A percentile compares a stretch with the other conserved stretches of the same genome.
phyloP scores from a whole-genome alignment of 768 basidiomycete species.

The Rhizopogon roseolus region DNA sequence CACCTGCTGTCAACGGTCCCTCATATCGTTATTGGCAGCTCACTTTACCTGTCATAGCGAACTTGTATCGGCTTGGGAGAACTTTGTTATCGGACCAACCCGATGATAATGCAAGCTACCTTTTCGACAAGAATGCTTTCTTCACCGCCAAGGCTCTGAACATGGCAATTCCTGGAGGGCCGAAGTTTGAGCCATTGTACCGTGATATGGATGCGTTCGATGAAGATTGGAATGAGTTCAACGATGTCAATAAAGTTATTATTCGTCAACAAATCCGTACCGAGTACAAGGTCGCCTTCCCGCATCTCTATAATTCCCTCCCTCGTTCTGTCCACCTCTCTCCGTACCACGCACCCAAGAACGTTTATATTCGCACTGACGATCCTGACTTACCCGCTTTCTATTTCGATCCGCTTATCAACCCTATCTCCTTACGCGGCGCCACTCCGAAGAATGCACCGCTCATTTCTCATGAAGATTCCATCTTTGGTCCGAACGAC shows the following conservation, averaged over 20 bases:
- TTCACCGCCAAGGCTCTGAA: constrained; percentile 98
- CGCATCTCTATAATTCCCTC: constrained; percentile 96
- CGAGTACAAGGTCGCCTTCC: constrained; percentile 99
- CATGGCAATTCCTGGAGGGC: constrained; percentile 96
- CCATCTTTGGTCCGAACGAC: constrained; percentile 85
- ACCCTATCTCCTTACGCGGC: constrained; percentile 92
- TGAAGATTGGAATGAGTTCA: constrained; percentile 99
- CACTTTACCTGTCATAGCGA: constrained; percentile 92
- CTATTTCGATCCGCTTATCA: constrained; percentile 98
- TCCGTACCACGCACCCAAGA: constrained; percentile 91
- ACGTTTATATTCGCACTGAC: constrained; percentile 98
- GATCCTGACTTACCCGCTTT: constrained; percentile 99
- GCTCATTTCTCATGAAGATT: constrained; percentile 83
- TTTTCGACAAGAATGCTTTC: constrained; percentile 97
- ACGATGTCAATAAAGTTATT: constrained; percentile 99
- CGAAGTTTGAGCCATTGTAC: constrained; percentile 96
- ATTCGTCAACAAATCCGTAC: constrained; percentile 98
- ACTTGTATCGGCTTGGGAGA: constrained; percentile 91
- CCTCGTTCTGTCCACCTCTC: constrained; percentile 92
- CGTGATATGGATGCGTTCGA: constrained; percentile 97
- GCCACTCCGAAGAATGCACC: constrained; percentile 79
- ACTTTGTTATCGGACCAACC: constrained; percentile 91
- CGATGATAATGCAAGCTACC: constrained; percentile 85
- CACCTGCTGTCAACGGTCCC: constrained; percentile 84
- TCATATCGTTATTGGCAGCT: constrained; percentile 94